Evolutionary conservation across 164 flowering plant genomes (phyloP), one percentile per base, ranked within the genome.

Genomic region (Magnolia officinalis): DNA sequence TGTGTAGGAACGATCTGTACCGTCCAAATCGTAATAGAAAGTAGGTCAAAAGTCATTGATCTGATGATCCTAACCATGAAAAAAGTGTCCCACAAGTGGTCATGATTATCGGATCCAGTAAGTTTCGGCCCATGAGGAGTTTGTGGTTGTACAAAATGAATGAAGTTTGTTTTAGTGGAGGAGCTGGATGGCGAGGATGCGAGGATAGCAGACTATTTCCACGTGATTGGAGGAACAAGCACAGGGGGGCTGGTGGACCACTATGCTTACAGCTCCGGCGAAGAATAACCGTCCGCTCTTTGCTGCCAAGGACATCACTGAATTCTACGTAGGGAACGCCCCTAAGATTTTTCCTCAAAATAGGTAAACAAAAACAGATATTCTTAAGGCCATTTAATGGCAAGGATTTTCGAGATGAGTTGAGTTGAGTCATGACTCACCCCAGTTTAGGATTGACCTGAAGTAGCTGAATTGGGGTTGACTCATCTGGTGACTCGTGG

Each of bases 311-410:
- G 87, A 86, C 37, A 81, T 86, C 61, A 69, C 63, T 2, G 70
- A 71, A 19, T 85, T 86, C 74, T 85, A 85, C 20, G 67, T 85
- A 1, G 68, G 79, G 64, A 65, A 84, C 31, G 20, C 81, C 63
- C 87, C 86, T n/a, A 76, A 74, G 11, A 86, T 86, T 6, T 86
- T 86, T 63, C 89, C 86, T 4, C 84, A 80, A 67, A 67, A 26
- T 4, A 21, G 77, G 83, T 68, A 24, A 65, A 58, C 65, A 65
- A 26, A 21, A 21, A 65, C 49, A 5, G 21, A 65, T 24, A 24
- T 24, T 24, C 26, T 24, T 24, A 24, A 24, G 26, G 26, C 26
- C 26, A 24, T 24, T 24, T 24, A 24, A 24, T 24, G 26, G 26
- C 26, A 37, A 37, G 45, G 45, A 37, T 37, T 37, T 37, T 6